Evolutionary conservation across 208 protist species (phyloP), one percentile per base, ranked within the genome.

Genomic region (Crithidia sp.): DNA sequence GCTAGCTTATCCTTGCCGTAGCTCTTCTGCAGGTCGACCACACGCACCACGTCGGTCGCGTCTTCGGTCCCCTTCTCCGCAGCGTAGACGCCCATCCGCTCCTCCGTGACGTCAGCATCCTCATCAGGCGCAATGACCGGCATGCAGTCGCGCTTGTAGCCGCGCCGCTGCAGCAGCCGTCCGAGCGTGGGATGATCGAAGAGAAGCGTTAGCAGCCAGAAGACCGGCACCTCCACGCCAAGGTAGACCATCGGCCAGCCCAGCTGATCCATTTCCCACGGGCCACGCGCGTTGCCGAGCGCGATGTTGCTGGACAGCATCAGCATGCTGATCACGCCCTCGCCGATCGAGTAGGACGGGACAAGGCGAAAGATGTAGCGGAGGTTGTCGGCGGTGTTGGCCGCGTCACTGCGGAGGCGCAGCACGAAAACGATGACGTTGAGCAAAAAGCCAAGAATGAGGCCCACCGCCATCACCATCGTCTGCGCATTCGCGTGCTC

Each of bases 291-390:
- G n/a, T 36, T 19, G 7, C 54, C 41, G 8, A 49, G 28, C 12
- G 7, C 45, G 16, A 40, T 73, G 45, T 19, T 60, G 74, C 39
- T 65, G 59, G 66, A 43, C 41, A 89, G 63, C 47, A 77, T 44
- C 12, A 81, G 69, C 60, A 93, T 37, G 67, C 83, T 87, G 71
- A 93, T 65, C 55, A 93, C 74, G 1, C 86, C 81, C 60, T 93
- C 86, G 17, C 84, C 86, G 28, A 93, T 62, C 56, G 78, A 73
- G 67, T 83, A 93, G 53, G 67, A 77, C 37, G 88, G 88, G 14
- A 93, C 52, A 14, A 89, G 6, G 59, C 88, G 82, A 1, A 82
- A 83, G 57, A 82, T 59, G 63, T 75, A 91, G n/a, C 54, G 36
- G 37, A 91, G 36, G 5, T 52, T 59, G 2, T 80, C 50, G 7